Base-by-base conservation (phyloP, 2,329 filamentous ascomycete species). In the Lachnellula suecica region DNA sequence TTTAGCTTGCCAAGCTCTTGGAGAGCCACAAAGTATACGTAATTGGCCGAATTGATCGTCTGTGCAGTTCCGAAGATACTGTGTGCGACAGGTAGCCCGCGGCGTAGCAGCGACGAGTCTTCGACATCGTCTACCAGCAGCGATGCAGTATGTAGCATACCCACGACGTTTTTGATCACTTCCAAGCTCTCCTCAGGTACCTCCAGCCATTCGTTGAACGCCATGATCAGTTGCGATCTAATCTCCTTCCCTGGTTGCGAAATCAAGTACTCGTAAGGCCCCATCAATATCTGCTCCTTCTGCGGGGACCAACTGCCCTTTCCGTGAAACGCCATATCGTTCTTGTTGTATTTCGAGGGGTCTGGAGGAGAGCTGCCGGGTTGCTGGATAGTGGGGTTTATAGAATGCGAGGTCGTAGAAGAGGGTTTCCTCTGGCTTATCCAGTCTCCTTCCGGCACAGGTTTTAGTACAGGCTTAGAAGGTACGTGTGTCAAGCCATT, bases 41-140 rank as follows among this genome's bases (percentile, higher is more conserved):
- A 95, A 72, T 95, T 96, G 58, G 90, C 89, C 45, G 85, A 88
- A 71, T 96, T 96, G 72, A 96, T 94, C 40, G 90, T 94, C 71
- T 96, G 91, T 5, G 91, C 85, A 3, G 87, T 84, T 56, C 91
- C 91, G 66, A 92, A 96, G 62, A 96, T 91, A 68, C 77, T 83
- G 72, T 96, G 89, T 3, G 91, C 88, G 19, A 93, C 90, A 11
- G 91, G 91, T 35, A 89, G 79, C 38, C 91, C 90, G 37, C 91
- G 82, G 37, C 91, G 85, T 24, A 95, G 78, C 57, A 84, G 72
- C 2, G 88, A 91, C 38, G 81, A 84, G 72, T 96, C 91, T 73
- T 96, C 89, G 6, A 96, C 90, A 69, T 96, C 91, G 71, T 96
- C 91, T 51, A 95, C 83, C 22, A 95, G 81, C 50, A 95, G 75